phyloP scores from a whole-genome alignment of 257 asterid genomes.

The Salvia hispanica region DNA sequence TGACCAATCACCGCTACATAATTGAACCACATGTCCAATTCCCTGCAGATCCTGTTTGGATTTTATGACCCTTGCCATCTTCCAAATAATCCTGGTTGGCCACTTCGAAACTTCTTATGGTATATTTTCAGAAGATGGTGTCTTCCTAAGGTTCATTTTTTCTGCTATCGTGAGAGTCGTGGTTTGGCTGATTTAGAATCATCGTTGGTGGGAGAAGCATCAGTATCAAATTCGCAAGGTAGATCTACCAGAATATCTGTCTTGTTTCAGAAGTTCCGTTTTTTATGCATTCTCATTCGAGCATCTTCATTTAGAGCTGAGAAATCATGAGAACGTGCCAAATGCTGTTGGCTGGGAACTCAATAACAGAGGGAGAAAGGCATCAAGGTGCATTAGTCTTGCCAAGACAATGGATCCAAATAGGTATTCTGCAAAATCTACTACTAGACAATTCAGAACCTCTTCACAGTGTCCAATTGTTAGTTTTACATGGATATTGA shows the following conservation, averaged over 20 bases:
- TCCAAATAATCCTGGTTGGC: conserved; percentile 93
- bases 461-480: conserved; percentile 18
- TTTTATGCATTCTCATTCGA: conserved; percentile 32
- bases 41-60: conserved; percentile 75
- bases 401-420: conserved; percentile 91
- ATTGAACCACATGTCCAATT: conserved; percentile 20
- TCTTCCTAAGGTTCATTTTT: conserved; percentile 57
- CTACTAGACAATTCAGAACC: conserved; percentile 22
- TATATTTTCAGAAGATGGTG: conserved; percentile 73
- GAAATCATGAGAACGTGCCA: conserved; percentile 51
- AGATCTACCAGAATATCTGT: conserved; percentile 26
- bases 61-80: conserved; percentile 90
- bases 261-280: conserved; percentile 23
- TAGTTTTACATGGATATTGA: conserved; percentile 30
- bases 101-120: conserved; percentile 79
- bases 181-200: conserved; percentile 82
- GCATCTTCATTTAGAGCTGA: conserved; percentile 48
- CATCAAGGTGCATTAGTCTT: conserved; percentile 72
- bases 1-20: conserved; percentile 18
- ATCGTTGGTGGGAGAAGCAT: conserved; percentile 87
- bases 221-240: conserved; percentile 72
- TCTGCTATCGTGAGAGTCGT: conserved; percentile 88
- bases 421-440: conserved; percentile 49
- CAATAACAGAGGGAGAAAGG: conserved; percentile 60
- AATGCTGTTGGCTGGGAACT: conserved; percentile 86